Evolutionary conservation across 2,329 filamentous ascomycete species (phyloP).

Genomic region (Dothidotthia symphoricarpi): DNA sequence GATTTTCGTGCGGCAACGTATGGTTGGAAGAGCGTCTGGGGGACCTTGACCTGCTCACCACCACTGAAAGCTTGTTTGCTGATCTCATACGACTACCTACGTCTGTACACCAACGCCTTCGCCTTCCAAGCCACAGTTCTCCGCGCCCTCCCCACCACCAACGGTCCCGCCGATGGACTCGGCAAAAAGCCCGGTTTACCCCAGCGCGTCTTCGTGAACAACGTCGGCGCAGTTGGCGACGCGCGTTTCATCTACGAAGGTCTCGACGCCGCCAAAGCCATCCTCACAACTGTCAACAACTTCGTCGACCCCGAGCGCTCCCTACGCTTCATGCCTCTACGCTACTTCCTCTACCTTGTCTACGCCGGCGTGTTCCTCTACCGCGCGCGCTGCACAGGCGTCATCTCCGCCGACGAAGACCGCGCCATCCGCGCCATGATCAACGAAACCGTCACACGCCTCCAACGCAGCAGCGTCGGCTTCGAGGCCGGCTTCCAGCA

Average conservation of each 20-base stretch:
- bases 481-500: constrained; percentile 43
- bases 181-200: constrained; percentile 15
- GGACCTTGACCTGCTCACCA: constrained; percentile 62
- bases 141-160: constrained; percentile 41
- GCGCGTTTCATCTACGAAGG: constrained; percentile 53
- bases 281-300: constrained; percentile 52
- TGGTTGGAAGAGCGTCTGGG: constrained; percentile 70
- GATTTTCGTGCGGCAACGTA: constrained; percentile 68
- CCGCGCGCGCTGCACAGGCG: constrained; percentile 49
- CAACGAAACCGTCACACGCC: constrained; percentile 46
- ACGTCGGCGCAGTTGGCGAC: constrained; percentile 50
- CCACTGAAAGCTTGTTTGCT: constrained; percentile 66
- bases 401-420: constrained; percentile 50
- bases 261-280: constrained; percentile 50
- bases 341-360: constrained; percentile 52
- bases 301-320: constrained; percentile 50
- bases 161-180: constrained; percentile 9
- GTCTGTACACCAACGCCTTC: constrained; percentile 72
- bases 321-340: constrained; percentile 50
- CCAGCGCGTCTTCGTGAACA: constrained; percentile 50
- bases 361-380: constrained; percentile 52
- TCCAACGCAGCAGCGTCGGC: constrained; percentile 46
- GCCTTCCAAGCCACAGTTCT: constrained; percentile 69
- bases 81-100: constrained; percentile 70
- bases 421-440: constrained; percentile 49